Percentiles rank a stretch among this genome's conserved stretches.
These are phyloP conservation scores for Rhizoclosmatium sp. DNA, from an alignment of 192 early-diverging fungal species.

Conservation along the genomic window DNA sequence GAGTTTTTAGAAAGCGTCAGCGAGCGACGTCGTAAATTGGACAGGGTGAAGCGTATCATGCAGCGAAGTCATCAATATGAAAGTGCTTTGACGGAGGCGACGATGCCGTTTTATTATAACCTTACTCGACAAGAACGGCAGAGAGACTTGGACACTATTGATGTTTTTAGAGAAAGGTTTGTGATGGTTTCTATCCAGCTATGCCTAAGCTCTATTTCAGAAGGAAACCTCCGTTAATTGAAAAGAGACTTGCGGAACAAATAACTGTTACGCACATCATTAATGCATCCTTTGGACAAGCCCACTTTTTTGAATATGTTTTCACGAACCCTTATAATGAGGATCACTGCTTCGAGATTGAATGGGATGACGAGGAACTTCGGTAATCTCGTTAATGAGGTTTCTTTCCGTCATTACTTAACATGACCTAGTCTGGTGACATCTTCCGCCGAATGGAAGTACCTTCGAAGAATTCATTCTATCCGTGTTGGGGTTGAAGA, in stretches of 20 bases:
- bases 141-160: slow-evolving; percentile 54
- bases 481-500: slow-evolving; percentile 41
- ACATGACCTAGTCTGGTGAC: slow-evolving; percentile 35
- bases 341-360: slow-evolving; percentile 51
- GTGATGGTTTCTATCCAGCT: slow-evolving; percentile 8
- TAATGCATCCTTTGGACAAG: slow-evolving; percentile 52
- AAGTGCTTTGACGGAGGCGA: slow-evolving; percentile 4
- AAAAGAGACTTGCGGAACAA: slow-evolving; percentile 36
- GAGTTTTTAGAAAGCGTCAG: slow-evolving; percentile 26
- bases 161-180: slow-evolving; percentile 47
- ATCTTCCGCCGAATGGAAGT: slow-evolving; percentile 45
- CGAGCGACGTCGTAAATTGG: slow-evolving; percentile 39
- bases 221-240: slow-evolving; percentile 35
- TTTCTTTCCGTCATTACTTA: slow-evolving; percentile 1
- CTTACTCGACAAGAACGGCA: slow-evolving; percentile 45
- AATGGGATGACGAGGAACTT: slow-evolving; percentile 54
- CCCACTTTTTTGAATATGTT: slow-evolving; percentile 51
- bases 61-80: slow-evolving; percentile 9
- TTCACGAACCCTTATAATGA: slow-evolving; percentile 54
- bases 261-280: slow-evolving; percentile 49
- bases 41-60: slow-evolving; percentile 30
- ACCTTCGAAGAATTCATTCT: slow-evolving; percentile 42
- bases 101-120: slow-evolving; percentile 39
- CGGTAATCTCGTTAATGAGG: slow-evolving; percentile 25
- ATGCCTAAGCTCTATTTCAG: slow-evolving; percentile 4